These are phyloP conservation scores for Tolypocladium tropicale DNA, from an alignment of 2,329 filamentous ascomycete species.

Conservation along the genomic window DNA sequence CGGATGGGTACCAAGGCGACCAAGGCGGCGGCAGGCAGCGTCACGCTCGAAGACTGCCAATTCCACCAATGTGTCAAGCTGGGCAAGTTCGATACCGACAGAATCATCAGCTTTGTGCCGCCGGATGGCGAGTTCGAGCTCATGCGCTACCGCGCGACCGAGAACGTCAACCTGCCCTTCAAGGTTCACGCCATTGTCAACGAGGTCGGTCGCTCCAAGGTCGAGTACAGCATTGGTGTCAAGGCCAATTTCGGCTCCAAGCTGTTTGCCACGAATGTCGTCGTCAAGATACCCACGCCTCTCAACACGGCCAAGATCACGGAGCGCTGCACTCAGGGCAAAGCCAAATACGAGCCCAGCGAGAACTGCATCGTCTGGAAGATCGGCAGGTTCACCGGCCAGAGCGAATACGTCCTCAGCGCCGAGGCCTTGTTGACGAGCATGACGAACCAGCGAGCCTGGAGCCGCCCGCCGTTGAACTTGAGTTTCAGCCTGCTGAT, in stretches of 20 bases:
- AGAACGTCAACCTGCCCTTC: slow-evolving; percentile 97
- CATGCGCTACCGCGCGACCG: slow-evolving; percentile 96
- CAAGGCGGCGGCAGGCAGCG: slow-evolving; percentile 87
- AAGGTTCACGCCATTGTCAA: slow-evolving; percentile 98
- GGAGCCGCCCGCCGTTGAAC: slow-evolving; percentile 87
- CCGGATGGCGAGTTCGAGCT: slow-evolving; percentile 97
- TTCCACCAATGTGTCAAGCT: slow-evolving; percentile 99
- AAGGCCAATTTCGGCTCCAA: slow-evolving; percentile 95
- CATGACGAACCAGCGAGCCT: slow-evolving; percentile 97
- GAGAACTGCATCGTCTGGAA: slow-evolving; percentile 99
- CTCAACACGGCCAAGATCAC: slow-evolving; percentile 92
- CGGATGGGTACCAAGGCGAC: slow-evolving; percentile 77
- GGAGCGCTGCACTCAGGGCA: slow-evolving; percentile 87
- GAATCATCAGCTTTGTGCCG: slow-evolving; percentile 94
- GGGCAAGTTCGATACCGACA: slow-evolving; percentile 90
- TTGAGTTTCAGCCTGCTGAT: slow-evolving; percentile 90
- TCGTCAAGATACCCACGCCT: slow-evolving; percentile 88
- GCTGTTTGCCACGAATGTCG: slow-evolving; percentile 92
- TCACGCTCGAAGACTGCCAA: slow-evolving; percentile 94
- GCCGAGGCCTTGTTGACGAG: slow-evolving; percentile 88
- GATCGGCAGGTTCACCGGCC: slow-evolving; percentile 96
- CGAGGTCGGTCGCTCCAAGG: slow-evolving; percentile 91
- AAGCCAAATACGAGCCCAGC: slow-evolving; percentile 95
- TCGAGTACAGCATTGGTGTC: slow-evolving; percentile 96
- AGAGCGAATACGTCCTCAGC: slow-evolving; percentile 89